Evolutionary conservation across 163 green algal genomes (phyloP).

Genomic region (Chloroidium sp.): DNA sequence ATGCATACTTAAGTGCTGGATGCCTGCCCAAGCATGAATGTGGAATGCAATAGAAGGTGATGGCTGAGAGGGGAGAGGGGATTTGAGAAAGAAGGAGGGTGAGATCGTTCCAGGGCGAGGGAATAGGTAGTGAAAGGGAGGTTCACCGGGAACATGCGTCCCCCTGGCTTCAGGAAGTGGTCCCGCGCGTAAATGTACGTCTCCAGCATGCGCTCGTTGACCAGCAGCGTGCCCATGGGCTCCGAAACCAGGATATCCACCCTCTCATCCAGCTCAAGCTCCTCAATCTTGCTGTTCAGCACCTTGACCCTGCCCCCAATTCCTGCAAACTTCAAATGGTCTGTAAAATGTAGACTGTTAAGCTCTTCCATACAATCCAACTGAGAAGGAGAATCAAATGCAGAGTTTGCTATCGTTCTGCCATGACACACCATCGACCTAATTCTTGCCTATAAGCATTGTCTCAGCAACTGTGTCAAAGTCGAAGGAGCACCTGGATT

Average conservation of each 20-base stretch:
- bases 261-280: constrained; percentile 25
- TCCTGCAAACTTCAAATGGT: neutral
- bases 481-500: constrained; percentile 42
- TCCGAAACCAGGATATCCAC: constrained; percentile 68
- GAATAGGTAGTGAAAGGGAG: too few species aligned
- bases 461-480: neutral
- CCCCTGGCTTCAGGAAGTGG: constrained; percentile 81
- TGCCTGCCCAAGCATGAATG: too few species aligned
- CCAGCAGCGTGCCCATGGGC: constrained; percentile 92
- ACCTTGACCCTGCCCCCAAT: constrained; percentile 43
- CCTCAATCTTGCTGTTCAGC: constrained; percentile 65
- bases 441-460: too few species aligned
- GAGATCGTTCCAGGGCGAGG: neutral
- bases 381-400: too few species aligned
- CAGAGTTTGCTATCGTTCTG: too few species aligned
- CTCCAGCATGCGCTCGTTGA: constrained; percentile 97
- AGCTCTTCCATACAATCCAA: too few species aligned
- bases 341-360: too few species aligned
- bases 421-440: too few species aligned
- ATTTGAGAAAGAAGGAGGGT: too few species aligned
- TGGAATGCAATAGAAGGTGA: too few species aligned
- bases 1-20: too few species aligned
- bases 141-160: constrained; percentile 83
- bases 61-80: too few species aligned
- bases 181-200: constrained; percentile 85